Evolutionary conservation across 805 yeast species (phyloP), one percentile per base, ranked within the genome.

Genomic region (Yamadazyma phyllophila): DNA sequence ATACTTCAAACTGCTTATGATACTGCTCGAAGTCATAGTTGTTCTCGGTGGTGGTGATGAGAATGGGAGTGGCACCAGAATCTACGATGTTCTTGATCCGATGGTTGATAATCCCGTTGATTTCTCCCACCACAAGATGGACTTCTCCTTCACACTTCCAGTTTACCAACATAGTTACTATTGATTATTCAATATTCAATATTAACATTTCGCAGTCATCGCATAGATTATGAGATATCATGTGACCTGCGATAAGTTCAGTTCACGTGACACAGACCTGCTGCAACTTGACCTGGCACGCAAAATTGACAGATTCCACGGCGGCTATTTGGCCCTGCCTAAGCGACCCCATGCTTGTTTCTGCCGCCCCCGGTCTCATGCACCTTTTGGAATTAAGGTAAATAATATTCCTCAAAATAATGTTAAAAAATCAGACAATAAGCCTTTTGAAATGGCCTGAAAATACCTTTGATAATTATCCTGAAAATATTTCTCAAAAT

Each of bases 101-200:
- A 17, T 71, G 62, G 11, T 68, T 59, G 0, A 81, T 67, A n/a
- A 74, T 62, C 14, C 67, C 67, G 6, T 77, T 67, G 4, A 41
- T 32, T 3, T 67, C 66, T 38, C 88, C 89, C 9, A 84, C 61
- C 6, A 86, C 71, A 31, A 85, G 62, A 55, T 82, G 87, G 1
- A 62, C 62, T 52, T 84, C 87, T 17, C 66, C 78, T 12, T 56
- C 42, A 46, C 83, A 72, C 47, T 73, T 64, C 36, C 71, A 50
- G 1, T 82, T 74, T 3, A 74, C 62, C 24, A 80, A 50, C 46
- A 61, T 45, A 31, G 16, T 14, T 14, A 14, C 12, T 13, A 9
- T 14, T 36, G 39, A 14, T 34, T 14, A 34, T 34, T 13, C 17
- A 11, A 2, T 14, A 34, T 34, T 13, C 17, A 11, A 2, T 12